These are phyloP conservation scores for Kodamaea alishanica DNA, from an alignment of 1,139 yeast species.

Conservation along the genomic window DNA sequence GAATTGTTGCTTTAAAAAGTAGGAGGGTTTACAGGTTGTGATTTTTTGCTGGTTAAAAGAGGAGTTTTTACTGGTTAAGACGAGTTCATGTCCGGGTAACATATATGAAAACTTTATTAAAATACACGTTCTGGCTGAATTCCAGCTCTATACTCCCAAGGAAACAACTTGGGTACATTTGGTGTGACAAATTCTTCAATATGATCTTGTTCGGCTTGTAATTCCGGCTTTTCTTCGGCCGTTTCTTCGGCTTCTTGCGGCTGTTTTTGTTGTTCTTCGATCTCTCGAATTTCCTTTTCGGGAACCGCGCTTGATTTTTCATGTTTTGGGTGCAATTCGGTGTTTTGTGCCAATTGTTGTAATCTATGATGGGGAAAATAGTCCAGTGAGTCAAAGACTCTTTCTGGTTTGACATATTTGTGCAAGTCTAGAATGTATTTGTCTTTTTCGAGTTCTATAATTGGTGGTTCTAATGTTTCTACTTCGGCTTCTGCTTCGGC, in stretches of 20 bases:
- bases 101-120: slow-evolving; percentile 11
- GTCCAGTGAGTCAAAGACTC: slow-evolving; percentile 30
- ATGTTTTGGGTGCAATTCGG: background rate
- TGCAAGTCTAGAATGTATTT: no score
- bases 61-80: background rate
- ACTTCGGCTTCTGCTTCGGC: no score
- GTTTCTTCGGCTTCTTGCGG: background rate
- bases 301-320: slow-evolving; percentile 1
- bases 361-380: slow-evolving; percentile 28
- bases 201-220: slow-evolving; percentile 3
- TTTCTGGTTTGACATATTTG: slow-evolving; percentile 20
- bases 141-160: slow-evolving; percentile 33
- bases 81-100: background rate
- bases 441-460: no score
- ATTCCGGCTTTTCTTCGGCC: slow-evolving; percentile 1
- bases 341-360: slow-evolving; percentile 8
- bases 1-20: slow-evolving; percentile 2
- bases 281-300: no score
- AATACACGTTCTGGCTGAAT: slow-evolving; percentile 28
- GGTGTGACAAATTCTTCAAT: slow-evolving; percentile 1
- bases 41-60: background rate
- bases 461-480: no score
- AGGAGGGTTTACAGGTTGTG: background rate
- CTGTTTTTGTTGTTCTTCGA: no score
- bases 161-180: slow-evolving; percentile 26